phyloP scores from a whole-genome alignment of 2,329 filamentous ascomycete genomes.

The Plenodomus biglobosus region DNA sequence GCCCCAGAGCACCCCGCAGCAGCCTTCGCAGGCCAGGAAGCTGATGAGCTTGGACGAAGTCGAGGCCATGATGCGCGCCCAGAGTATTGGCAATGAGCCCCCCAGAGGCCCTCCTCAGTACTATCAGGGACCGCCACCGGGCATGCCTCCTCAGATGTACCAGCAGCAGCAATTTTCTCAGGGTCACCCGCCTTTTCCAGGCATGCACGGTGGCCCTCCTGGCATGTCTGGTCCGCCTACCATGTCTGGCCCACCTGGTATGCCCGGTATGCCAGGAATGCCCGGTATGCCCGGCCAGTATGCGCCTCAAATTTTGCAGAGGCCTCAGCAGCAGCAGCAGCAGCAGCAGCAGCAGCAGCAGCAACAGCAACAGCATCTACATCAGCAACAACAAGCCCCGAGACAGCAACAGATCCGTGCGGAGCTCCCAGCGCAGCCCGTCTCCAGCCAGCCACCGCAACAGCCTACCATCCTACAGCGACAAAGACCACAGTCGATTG shows the following conservation, averaged over 20 bases:
- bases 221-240: constrained; percentile 35
- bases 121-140: constrained; percentile 28
- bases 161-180: constrained; percentile 31
- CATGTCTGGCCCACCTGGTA: constrained; percentile 30
- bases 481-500: constrained; percentile 30
- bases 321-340: constrained; percentile 47
- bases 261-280: constrained; percentile 18
- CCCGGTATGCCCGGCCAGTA: constrained; percentile 50
- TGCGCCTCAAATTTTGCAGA: constrained; percentile 52
- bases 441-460: constrained; percentile 29
- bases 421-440: constrained; percentile 47
- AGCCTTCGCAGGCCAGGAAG: constrained; percentile 58
- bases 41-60: constrained; percentile 97
- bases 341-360: constrained; percentile 47
- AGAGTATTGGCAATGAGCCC: constrained; percentile 51
- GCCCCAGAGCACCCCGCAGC: constrained; percentile 20
- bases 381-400: constrained; percentile 43
- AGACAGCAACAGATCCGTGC: constrained; percentile 49
- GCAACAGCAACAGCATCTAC: constrained; percentile 47
- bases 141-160: constrained; percentile 24
- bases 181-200: constrained; percentile 32
- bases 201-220: constrained; percentile 15
- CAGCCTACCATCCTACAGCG: constrained; percentile 43
- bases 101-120: constrained; percentile 29
- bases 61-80: constrained; percentile 83